Conservation (phyloP, 169 alveolate genomes). For the Plasmodium chabaudi region DNA sequence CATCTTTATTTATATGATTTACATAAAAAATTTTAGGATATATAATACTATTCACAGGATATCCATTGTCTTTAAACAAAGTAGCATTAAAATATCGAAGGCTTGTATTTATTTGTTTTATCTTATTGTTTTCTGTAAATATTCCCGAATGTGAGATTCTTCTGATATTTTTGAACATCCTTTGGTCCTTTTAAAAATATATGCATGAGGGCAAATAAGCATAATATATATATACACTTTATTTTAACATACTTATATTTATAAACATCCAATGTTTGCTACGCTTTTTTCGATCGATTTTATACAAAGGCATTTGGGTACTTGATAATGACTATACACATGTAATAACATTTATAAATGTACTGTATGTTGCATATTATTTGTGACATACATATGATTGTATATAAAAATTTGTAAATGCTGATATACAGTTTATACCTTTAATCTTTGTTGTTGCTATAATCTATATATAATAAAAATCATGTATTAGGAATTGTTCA, state of each 20-base stretch:
- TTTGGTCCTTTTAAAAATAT: neutral
- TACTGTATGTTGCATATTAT: neutral
- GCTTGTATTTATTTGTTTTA: neutral
- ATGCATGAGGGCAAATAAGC: too few species aligned
- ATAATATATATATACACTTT: too few species aligned
- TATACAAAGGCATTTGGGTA: too few species aligned
- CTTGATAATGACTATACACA: neutral
- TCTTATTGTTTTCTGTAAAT: constrained; percentile 24
- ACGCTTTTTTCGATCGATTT: too few species aligned
- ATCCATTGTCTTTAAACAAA: neutral
- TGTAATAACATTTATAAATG: neutral
- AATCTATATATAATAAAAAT: too few species aligned
- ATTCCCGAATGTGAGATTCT: neutral
- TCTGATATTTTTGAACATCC: constrained; percentile 8
- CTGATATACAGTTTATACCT: too few species aligned
- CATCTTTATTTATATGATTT: neutral
- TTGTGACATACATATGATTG: too few species aligned
- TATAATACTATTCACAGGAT: neutral
- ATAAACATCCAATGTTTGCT: too few species aligned
- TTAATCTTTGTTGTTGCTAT: too few species aligned
- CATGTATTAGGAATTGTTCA: too few species aligned
- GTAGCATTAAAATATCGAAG: constrained; percentile 1
- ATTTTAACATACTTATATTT: too few species aligned
- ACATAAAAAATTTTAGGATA: constrained; percentile 5
- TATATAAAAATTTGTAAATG: too few species aligned